These are phyloP conservation scores for Tubosaeta sp. DNA, from an alignment of 768 basidiomycete genomes.

Conservation along the genomic window DNA sequence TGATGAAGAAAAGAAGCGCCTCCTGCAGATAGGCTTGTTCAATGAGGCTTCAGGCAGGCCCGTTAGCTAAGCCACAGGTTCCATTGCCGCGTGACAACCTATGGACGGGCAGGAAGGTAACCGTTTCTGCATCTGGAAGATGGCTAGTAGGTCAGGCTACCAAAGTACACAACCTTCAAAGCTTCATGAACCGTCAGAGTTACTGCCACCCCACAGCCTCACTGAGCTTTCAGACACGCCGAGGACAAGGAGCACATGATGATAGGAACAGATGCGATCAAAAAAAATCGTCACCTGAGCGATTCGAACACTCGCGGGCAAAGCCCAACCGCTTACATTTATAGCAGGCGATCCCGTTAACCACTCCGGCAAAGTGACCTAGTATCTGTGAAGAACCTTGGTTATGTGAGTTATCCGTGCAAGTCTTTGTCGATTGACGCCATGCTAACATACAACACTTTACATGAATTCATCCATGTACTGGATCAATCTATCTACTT, in stretches of 20 bases:
- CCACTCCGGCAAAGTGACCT: constrained; percentile 90
- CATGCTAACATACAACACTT: neutral
- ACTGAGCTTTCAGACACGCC: no score
- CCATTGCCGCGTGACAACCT: neutral
- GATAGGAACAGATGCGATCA: neutral
- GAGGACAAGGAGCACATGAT: neutral
- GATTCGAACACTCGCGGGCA: constrained; percentile 62
- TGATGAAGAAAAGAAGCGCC: neutral
- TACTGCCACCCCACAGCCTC: no score
- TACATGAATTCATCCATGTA: constrained; percentile 56
- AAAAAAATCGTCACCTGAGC: constrained; percentile 53
- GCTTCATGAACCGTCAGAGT: no score
- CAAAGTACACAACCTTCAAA: no score
- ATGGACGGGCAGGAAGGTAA: no score
- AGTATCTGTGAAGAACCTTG: constrained; percentile 76
- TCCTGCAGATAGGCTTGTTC: neutral
- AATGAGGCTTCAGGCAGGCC: neutral
- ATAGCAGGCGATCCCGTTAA: constrained; percentile 87
- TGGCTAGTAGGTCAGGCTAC: no score
- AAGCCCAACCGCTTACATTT: constrained; percentile 50
- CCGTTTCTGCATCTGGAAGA: no score
- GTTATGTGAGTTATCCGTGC: neutral
- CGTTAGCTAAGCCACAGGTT: constrained; percentile 3
- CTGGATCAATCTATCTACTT: constrained; percentile 55
- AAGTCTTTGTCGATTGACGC: neutral